Base-by-base conservation (phyloP, 2,329 filamentous ascomycete genomes). In the Fusarium sp. region DNA sequence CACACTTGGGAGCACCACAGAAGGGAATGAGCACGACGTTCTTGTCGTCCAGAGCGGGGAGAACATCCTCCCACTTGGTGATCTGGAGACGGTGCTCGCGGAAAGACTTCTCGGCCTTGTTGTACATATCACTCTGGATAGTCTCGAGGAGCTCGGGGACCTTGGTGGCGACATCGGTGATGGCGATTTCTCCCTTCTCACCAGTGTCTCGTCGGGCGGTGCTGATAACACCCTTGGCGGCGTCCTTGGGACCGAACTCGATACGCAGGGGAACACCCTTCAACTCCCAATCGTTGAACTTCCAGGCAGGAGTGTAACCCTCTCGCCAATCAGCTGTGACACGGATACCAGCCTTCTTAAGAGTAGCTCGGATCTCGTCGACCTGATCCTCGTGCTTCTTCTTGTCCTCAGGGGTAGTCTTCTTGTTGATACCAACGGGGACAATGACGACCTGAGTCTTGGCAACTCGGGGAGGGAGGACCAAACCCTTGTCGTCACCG, bases 251-350 rank as follows among this genome's bases (percentile, higher is more conserved):
- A 8, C 97, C 97, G 78, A 97, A 97, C 81, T 99, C 96, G 63
- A 99, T 87, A 64, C 96, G 92, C 40, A 99, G 88, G 48, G 97
- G 96, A 44, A 98, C 92, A 79, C 97, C 96, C 83, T 95, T 97
- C 75, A 98, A 87, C 81, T 99, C 97, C 94, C 94, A 98, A 82
- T 99, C 94, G 83, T 97, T 97, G 86, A 99, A 99, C 83, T 99
- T 99, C 91, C 92, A 98, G 71, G 94, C 94, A 41, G 96, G 94
- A 65, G 94, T 89, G 90, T 98, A 97, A 72, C 92, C 92, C 54
- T 98, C 95, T 64, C 97, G 91, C 79, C 90, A 87, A 79, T 99
- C 96, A 54, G 91, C 88, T 71, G 97, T 92, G 62, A 89, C 88
- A 62, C 96, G 92, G 41, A 99, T 85, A 59, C 91, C 91, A 22